phyloP scores from a whole-genome alignment of 1,284 basidiomycete species.

The Ceratobasidium papillatum region DNA sequence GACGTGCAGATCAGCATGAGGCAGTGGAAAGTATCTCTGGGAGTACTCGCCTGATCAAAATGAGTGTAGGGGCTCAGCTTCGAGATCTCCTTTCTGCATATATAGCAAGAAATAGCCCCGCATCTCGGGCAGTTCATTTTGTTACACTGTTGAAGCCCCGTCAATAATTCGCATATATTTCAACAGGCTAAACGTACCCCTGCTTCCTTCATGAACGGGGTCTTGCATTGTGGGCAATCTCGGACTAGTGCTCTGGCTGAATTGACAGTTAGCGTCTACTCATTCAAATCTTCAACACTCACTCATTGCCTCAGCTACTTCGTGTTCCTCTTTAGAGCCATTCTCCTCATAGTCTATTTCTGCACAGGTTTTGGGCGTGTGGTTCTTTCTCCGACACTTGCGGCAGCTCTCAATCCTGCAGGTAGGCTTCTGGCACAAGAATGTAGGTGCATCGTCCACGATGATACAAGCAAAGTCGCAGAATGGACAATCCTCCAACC shows the following conservation, averaged over 20 bases:
- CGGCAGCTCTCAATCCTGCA: conserved; percentile 33
- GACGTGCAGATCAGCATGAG: background rate
- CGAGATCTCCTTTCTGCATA: conserved; percentile 24
- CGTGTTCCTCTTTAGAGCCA: conserved; percentile 10
- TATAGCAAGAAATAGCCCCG: conserved; percentile 29
- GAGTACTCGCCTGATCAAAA: conserved; percentile 22
- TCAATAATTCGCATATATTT: background rate
- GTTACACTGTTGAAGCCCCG: conserved; percentile 20
- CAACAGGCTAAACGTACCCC: conserved; percentile 6
- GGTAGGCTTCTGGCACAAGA: conserved; percentile 30
- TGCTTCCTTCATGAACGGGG: conserved; percentile 36
- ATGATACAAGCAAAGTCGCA: conserved; percentile 38
- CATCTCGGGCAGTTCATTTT: conserved; percentile 39
- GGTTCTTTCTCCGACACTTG: conserved; percentile 18
- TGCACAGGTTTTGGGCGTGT: conserved; percentile 23
- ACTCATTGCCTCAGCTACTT: conserved; percentile 39
- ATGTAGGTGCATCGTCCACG: conserved; percentile 20
- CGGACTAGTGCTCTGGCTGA: conserved; percentile 24
- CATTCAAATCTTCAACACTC: background rate
- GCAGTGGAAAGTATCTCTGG: background rate
- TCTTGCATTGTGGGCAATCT: conserved; percentile 33
- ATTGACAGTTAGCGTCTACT: background rate
- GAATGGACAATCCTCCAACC: conserved; percentile 38
- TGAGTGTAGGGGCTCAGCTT: conserved; percentile 27
- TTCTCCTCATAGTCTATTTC: conserved; percentile 30